Conservation (phyloP, 2,329 filamentous ascomycete species). For the Kalmusia sp. region DNA sequence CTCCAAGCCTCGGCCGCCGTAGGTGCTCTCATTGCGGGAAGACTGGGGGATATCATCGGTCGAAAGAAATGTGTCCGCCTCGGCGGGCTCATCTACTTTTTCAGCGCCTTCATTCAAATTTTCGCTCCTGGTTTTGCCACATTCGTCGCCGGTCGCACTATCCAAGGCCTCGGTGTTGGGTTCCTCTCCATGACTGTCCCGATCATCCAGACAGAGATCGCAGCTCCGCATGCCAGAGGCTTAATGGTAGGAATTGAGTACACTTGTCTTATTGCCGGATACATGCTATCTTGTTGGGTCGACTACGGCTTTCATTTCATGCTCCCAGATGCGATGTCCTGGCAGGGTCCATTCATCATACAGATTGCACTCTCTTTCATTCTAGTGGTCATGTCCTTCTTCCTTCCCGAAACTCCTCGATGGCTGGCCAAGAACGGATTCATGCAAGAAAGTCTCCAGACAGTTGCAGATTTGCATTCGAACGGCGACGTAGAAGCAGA, state of each 20-base stretch:
- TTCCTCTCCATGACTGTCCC: conserved; percentile 47
- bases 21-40: conserved; percentile 43
- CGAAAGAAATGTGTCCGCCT: conserved; percentile 47
- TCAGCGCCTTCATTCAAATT: conserved; percentile 47
- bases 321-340: conserved; percentile 41
- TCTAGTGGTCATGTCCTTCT: conserved; percentile 45
- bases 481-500: conserved; percentile 43
- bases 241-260: conserved; percentile 52
- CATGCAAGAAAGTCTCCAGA: conserved; percentile 48
- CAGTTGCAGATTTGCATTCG: conserved; percentile 50
- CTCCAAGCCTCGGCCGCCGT: conserved; percentile 46
- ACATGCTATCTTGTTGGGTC: conserved; percentile 51
- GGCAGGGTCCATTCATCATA: conserved; percentile 41
- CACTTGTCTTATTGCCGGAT: conserved; percentile 46
- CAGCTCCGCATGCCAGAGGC: conserved; percentile 44
- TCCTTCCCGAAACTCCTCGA: conserved; percentile 49
- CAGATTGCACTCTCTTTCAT: conserved; percentile 44
- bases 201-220: conserved; percentile 48
- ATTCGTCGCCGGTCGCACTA: conserved; percentile 44
- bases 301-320: conserved; percentile 49
- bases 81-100: conserved; percentile 48
- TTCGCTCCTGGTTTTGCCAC: conserved; percentile 45
- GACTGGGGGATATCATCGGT: conserved; percentile 47
- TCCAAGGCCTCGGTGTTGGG: conserved; percentile 45
- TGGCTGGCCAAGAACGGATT: conserved; percentile 53